These are phyloP conservation scores for Neurospora tetraspora DNA, from an alignment of 495 filamentous ascomycete species.

Conservation along the genomic window DNA sequence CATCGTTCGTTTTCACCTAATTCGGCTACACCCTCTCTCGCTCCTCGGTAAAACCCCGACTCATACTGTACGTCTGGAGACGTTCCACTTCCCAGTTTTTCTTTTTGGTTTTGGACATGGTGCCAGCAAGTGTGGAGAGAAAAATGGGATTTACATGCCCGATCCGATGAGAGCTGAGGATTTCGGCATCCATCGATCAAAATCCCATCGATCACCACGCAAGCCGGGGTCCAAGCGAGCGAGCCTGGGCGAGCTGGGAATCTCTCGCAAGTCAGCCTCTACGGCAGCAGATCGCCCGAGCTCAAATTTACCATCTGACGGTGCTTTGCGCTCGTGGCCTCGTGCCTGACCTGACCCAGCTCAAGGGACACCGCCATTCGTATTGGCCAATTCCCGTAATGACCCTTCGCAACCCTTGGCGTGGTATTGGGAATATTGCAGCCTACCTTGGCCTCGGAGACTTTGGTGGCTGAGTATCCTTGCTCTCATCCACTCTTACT, in stretches of 20 bases:
- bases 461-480: background rate
- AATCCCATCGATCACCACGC: background rate
- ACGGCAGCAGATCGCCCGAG: background rate
- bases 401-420: background rate
- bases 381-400: background rate
- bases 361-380: background rate
- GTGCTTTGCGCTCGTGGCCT: background rate
- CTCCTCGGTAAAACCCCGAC: background rate
- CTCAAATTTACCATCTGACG: background rate
- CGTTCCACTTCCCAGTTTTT: background rate
- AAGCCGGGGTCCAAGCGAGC: background rate
- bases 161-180: background rate
- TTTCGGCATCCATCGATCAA: background rate
- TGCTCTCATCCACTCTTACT: background rate
- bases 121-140: background rate
- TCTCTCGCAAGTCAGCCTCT: background rate
- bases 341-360: background rate
- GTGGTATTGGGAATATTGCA: background rate
- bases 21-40: slow-evolving; percentile 2
- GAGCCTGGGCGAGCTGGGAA: background rate
- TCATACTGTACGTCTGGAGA: background rate
- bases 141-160: background rate
- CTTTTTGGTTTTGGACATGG: background rate
- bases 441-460: background rate
- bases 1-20: background rate